Evolutionary conservation across 805 yeast genomes (phyloP), one percentile per base, ranked within the genome.

Genomic region (Sugiyamaella chiloensis): DNA sequence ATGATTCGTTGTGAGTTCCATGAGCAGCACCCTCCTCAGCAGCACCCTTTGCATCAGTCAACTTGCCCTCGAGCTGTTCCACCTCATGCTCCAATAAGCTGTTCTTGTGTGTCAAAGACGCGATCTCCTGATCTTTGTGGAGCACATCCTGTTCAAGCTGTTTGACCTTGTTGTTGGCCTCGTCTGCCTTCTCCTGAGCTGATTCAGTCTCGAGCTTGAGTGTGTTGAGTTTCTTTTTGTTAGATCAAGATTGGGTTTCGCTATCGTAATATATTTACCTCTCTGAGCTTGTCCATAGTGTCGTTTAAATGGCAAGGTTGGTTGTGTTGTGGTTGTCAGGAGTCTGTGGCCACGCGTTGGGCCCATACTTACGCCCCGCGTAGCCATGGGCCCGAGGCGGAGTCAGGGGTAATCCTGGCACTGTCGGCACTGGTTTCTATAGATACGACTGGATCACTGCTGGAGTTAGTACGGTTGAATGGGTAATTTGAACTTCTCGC

Each of bases 121-220:
- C 89, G 69, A 93, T 88, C 69, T 87, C 93, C 75, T 93, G 91
- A 69, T 93, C 99, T 74, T 90, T 90, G 59, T 87, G 91, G 58
- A 87, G 75, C 65, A 79, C 78, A 64, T 88, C 96, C 73, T 91
- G 97, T 71, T 91, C 98, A 69, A 91, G 77, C 65, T 77, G 84
- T 78, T 90, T 93, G 73, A 86, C 81, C 68, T 82, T 83, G 55
- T 76, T 81, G 52, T 81, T 71, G 62, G 86, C 79, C 62, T 87
- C 96, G 64, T 93, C 99, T 52, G 93, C 83, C 76, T 89, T 87
- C 69, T 88, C 96, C 75, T 91, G 96, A 88, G 99, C 95, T 61
- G 84, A 76, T 75, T 93, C 99, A 58, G 96, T 91, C 67, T 93
- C 98, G 62, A 87, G 76, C 73, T 91, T 90, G 70, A 93, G 81